Conservation (phyloP, 129 eudicot genomes). For the Tanacetum coccineum region DNA sequence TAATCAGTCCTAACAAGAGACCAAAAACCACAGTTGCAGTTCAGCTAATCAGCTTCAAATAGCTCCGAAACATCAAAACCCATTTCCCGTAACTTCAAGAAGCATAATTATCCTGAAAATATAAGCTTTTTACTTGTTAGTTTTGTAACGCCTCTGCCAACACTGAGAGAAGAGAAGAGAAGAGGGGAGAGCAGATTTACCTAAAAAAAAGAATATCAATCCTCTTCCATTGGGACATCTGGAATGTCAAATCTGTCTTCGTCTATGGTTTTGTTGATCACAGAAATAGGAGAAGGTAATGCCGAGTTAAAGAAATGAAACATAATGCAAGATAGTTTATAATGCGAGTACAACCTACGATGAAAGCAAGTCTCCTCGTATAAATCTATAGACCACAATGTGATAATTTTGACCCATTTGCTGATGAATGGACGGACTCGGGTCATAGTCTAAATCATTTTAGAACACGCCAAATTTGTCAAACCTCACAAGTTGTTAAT, state of each 20-base stretch:
- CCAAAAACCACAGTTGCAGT: neutral
- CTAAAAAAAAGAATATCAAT: slow-evolving; percentile 22
- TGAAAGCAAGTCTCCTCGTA: neutral
- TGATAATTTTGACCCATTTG: too few species aligned
- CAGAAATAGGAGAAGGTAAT: slow-evolving; percentile 60
- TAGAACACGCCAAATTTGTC: too few species aligned
- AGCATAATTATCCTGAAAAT: neutral
- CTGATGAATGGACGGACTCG: too few species aligned
- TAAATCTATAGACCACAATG: neutral
- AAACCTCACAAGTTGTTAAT: too few species aligned
- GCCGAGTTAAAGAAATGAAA: slow-evolving; percentile 39
- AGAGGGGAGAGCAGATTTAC: neutral
- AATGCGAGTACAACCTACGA: neutral
- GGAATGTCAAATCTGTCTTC: slow-evolving; percentile 94
- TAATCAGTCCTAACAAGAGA: neutral
- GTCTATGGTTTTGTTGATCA: slow-evolving; percentile 59
- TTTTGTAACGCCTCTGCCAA: neutral
- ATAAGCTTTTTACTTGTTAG: neutral
- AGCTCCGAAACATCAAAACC: neutral
- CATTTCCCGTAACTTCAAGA: neutral
- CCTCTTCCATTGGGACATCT: slow-evolving; percentile 96
- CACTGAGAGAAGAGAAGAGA: too few species aligned
- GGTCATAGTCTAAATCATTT: too few species aligned
- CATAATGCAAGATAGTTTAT: neutral
- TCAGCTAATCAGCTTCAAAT: neutral